Evolutionary conservation across 768 basidiomycete species (phyloP).

Genomic region (Xerocomus brunneocitrinus): DNA sequence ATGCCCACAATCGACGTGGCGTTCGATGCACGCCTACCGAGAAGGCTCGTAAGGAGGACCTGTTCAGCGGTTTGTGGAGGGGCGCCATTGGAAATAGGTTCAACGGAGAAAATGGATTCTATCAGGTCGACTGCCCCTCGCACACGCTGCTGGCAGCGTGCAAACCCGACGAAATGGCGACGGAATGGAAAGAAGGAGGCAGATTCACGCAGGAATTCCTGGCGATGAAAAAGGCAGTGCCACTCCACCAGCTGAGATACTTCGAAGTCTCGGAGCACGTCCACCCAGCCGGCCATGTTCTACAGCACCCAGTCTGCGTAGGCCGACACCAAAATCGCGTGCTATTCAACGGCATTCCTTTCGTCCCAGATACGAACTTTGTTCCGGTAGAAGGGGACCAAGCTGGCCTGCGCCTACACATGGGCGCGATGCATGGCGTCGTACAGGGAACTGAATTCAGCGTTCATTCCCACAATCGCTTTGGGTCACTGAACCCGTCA

Average conservation of each 20-base stretch:
- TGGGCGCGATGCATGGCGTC: constrained; percentile 60
- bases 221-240: constrained; percentile 38
- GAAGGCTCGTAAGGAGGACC: constrained; percentile 51
- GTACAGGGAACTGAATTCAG: constrained; percentile 60
- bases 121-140: constrained; percentile 35
- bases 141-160: constrained; percentile 60
- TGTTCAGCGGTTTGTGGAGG: constrained; percentile 54
- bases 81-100: constrained; percentile 37
- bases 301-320: constrained; percentile 47
- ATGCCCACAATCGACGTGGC: constrained; percentile 42
- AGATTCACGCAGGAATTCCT: constrained; percentile 57
- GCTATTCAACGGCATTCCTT: constrained; percentile 55
- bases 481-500: constrained; percentile 52
- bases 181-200: constrained; percentile 61
- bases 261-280: constrained; percentile 44
- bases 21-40: constrained; percentile 58
- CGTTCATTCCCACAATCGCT: constrained; percentile 57
- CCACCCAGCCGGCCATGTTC: constrained; percentile 29
- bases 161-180: constrained; percentile 48
- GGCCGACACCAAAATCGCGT: constrained; percentile 47
- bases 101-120: constrained; percentile 40
- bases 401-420: constrained; percentile 45
- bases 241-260: constrained; percentile 54
- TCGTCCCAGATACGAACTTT: constrained; percentile 45
- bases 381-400: constrained; percentile 41